phyloP scores from a whole-genome alignment of 176 grass and related monocot genomes.

The Musa beccarii region DNA sequence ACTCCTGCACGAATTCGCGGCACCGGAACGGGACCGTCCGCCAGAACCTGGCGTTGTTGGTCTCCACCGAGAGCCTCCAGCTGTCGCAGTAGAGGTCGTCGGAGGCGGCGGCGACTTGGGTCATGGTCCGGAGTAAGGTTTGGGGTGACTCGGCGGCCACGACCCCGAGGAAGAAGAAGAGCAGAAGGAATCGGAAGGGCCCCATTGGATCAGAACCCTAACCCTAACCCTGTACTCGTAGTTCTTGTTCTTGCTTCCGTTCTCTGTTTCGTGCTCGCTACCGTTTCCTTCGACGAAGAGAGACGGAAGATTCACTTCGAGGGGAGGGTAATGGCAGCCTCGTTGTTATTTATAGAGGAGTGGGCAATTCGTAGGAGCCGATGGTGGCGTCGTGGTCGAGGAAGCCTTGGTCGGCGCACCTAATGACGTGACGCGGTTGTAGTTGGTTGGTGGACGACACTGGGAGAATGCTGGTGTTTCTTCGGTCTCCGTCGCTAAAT shows the following conservation, averaged over 20 bases:
- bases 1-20: conserved; percentile 35
- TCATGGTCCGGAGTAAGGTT: conserved; percentile 20
- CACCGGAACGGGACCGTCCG: conserved; percentile 27
- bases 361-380: not conserved
- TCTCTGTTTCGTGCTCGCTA: not conserved
- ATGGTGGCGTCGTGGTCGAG: not conserved
- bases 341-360: not conserved
- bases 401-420: too few relatives aligned
- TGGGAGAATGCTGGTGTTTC: too few relatives aligned
- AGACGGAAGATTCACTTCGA: not conserved
- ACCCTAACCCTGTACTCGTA: not conserved
- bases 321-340: not conserved
- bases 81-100: conserved; percentile 36
- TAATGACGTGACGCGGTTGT: too few relatives aligned
- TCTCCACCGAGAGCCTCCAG: conserved; percentile 44
- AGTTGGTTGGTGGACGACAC: too few relatives aligned
- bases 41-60: conserved; percentile 39
- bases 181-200: not conserved
- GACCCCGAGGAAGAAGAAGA: not conserved
- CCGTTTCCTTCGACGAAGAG: not conserved
- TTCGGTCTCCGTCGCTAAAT: too few relatives aligned
- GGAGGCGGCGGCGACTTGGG: not conserved
- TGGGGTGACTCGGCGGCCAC: conserved; percentile 11
- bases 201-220: not conserved
- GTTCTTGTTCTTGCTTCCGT: not conserved